A percentile compares a stretch with the other conserved stretches of the same genome.
These are phyloP conservation scores for Peronosclerospora sorghi DNA, from an alignment of 352 stramenopile species.

Conservation along the genomic window DNA sequence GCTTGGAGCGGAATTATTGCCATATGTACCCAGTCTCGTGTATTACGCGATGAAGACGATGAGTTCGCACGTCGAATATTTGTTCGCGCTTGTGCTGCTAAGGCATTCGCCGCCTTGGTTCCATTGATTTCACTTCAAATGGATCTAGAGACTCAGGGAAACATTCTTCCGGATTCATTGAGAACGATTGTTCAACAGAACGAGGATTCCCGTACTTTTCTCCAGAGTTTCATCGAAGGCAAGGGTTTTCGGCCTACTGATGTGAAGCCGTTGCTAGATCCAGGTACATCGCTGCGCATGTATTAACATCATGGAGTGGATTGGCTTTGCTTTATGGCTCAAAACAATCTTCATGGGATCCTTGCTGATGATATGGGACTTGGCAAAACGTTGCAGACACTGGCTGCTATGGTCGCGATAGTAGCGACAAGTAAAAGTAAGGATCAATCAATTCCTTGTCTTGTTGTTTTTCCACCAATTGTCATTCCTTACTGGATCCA, in stretches of 20 bases:
- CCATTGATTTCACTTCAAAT: slow-evolving; percentile 65
- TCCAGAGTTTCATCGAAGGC: slow-evolving; percentile 47
- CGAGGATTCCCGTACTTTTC: slow-evolving; percentile 47
- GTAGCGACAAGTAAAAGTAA: background rate
- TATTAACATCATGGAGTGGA: slow-evolving; percentile 77
- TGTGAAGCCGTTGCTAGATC: slow-evolving; percentile 20
- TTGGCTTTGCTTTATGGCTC: slow-evolving; percentile 61
- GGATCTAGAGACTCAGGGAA: slow-evolving; percentile 29
- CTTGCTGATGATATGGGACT: slow-evolving; percentile 86
- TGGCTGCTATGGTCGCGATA: slow-evolving; percentile 78
- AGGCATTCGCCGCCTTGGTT: slow-evolving; percentile 60
- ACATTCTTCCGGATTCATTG: slow-evolving; percentile 6
- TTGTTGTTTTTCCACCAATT: slow-evolving; percentile 92
- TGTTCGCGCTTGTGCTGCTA: slow-evolving; percentile 37
- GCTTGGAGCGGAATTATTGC: slow-evolving; percentile 24
- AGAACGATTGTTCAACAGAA: slow-evolving; percentile 34
- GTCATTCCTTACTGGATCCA: slow-evolving; percentile 92
- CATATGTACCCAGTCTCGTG: slow-evolving; percentile 58
- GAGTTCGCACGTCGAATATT: slow-evolving; percentile 27
- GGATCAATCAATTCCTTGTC: slow-evolving; percentile 3
- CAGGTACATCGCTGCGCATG: slow-evolving; percentile 26
- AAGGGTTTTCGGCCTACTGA: slow-evolving; percentile 38
- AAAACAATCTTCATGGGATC: slow-evolving; percentile 68
- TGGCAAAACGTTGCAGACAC: slow-evolving; percentile 92
- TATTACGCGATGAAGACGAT: slow-evolving; percentile 62